A percentile compares a stretch with the other conserved stretches of the same genome.
These are phyloP conservation scores for Boletus rubroflammeus DNA, from an alignment of 768 basidiomycete genomes.

Conservation along the genomic window DNA sequence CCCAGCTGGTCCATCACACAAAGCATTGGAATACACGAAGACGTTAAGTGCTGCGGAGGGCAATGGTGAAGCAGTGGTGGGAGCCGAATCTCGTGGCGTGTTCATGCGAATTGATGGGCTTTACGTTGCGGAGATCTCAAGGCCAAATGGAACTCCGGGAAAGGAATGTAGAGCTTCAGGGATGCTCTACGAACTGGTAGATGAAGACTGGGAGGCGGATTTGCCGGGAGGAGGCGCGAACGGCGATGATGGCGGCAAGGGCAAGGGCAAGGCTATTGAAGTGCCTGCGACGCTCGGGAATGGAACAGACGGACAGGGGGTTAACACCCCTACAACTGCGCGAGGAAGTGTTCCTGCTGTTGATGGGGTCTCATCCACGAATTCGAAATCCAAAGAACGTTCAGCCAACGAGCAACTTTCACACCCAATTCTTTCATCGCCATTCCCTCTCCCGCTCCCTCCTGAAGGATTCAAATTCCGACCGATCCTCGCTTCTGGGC, in stretches of 20 bases:
- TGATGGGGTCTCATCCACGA: conserved; percentile 10
- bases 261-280: conserved; percentile 33
- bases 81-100: conserved; percentile 46
- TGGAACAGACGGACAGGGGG: conserved; percentile 3
- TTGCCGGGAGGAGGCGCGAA: conserved; percentile 27
- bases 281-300: conserved; percentile 6
- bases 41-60: conserved; percentile 5
- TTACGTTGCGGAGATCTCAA: conserved; percentile 54
- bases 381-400: conserved; percentile 15
- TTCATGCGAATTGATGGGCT: conserved; percentile 71
- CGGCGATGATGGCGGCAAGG: conserved; percentile 17
- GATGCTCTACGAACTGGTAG: conserved; percentile 74
- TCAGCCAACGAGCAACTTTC: conserved; percentile 33
- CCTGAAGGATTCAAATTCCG: conserved; percentile 71
- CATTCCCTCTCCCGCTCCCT: conserved; percentile 53
- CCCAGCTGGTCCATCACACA: conserved; percentile 53
- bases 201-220: conserved; percentile 58
- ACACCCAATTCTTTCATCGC: conserved; percentile 32
- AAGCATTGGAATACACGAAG: conserved; percentile 29
- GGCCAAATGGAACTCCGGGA: conserved; percentile 38
- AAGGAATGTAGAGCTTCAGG: conserved; percentile 68
- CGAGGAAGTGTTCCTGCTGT: conserved; percentile 18
- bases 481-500: conserved; percentile 54
- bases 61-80: conserved; percentile 13
- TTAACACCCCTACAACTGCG: conserved; percentile 1